These are phyloP conservation scores for Sporothrix pseudoabietina DNA, from an alignment of 2,329 filamentous ascomycete genomes.

Conservation along the genomic window DNA sequence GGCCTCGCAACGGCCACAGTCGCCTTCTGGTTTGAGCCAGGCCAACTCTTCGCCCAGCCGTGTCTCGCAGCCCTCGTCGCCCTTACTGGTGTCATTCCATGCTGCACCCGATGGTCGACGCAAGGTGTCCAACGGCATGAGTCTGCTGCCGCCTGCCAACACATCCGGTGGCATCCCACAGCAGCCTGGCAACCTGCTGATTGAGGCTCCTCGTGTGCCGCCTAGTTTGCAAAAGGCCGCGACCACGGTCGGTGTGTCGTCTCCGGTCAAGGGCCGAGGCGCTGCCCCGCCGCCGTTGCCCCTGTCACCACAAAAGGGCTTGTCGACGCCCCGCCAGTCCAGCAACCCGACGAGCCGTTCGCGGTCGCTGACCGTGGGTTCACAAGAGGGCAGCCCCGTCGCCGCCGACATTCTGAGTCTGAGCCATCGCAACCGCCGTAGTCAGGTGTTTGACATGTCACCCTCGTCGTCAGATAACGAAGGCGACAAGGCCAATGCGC, in stretches of 20 bases:
- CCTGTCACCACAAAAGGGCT: conserved; percentile 64
- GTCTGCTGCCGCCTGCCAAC: conserved; percentile 75
- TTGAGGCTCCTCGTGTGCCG: conserved; percentile 69
- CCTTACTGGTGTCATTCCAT: conserved; percentile 94
- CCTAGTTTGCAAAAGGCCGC: conserved; percentile 63
- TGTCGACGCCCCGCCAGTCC: conserved; percentile 61
- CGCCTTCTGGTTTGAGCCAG: conserved; percentile 78
- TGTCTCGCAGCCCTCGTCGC: conserved; percentile 77
- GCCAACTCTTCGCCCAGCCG: conserved; percentile 85
- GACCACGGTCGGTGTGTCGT: conserved; percentile 53
- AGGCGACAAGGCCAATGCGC: conserved; percentile 79
- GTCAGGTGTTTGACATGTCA: conserved; percentile 93
- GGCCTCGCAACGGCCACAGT: conserved; percentile 74
- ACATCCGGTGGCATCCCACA: conserved; percentile 58
- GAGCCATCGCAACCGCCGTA: conserved; percentile 84
- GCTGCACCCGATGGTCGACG: conserved; percentile 77
- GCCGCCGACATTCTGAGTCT: conserved; percentile 67
- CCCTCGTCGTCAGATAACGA: conserved; percentile 98
- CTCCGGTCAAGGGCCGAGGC: conserved; percentile 58
- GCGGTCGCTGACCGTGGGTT: conserved; percentile 89
- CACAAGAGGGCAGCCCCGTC: conserved; percentile 83
- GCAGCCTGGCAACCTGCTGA: conserved; percentile 54
- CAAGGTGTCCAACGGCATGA: conserved; percentile 89
- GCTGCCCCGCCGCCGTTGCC: conserved; percentile 50
- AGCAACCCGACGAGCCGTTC: conserved; percentile 69